Conservation (phyloP, 1,284 basidiomycete species). For the Erythrobasidium hasegawianum region DNA sequence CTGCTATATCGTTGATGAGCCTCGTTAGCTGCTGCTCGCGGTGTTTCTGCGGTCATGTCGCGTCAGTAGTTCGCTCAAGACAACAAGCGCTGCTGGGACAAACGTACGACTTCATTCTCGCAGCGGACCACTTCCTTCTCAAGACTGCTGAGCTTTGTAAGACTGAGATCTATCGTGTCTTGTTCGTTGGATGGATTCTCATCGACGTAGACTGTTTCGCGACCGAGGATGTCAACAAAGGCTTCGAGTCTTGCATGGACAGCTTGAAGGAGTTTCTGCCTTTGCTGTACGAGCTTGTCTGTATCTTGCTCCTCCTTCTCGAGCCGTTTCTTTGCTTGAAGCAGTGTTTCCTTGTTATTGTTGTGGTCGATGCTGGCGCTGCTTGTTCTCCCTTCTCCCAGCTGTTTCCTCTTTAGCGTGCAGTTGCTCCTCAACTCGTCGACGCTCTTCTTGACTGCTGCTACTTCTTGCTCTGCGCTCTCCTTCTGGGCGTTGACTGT, state of each 20-base stretch:
- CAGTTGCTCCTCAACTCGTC: slow-evolving; percentile 3
- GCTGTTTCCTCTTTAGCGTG: slow-evolving; percentile 9
- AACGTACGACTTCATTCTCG: slow-evolving; percentile 69
- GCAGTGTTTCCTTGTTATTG: slow-evolving; percentile 5
- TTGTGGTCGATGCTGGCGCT: slow-evolving; percentile 1
- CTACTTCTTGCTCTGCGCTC: slow-evolving; percentile 29
- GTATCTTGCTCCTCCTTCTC: slow-evolving; percentile 31
- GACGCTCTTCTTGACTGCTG: slow-evolving; percentile 16
- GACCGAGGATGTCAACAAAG: slow-evolving; percentile 61
- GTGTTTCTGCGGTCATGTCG: slow-evolving; percentile 55
- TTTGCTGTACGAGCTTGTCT: background rate
- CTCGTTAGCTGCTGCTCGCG: slow-evolving; percentile 63
- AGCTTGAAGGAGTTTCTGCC: slow-evolving; percentile 46
- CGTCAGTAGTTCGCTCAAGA: background rate
- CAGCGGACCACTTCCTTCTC: slow-evolving; percentile 75
- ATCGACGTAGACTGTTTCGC: slow-evolving; percentile 55
- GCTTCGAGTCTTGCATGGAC: slow-evolving; percentile 61
- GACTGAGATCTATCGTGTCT: slow-evolving; percentile 59
- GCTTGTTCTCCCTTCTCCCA: slow-evolving; percentile 19
- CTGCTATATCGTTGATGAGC: slow-evolving; percentile 67
- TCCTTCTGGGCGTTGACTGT: slow-evolving; percentile 35
- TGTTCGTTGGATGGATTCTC: background rate
- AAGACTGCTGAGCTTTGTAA: slow-evolving; percentile 67
- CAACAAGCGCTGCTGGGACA: slow-evolving; percentile 2
- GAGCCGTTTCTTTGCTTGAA: slow-evolving; percentile 9